A percentile compares a stretch with the other conserved stretches of the same genome.
Evolutionary conservation across 768 basidiomycete species (phyloP).

Genomic region (Podaxis pistillaris): DNA sequence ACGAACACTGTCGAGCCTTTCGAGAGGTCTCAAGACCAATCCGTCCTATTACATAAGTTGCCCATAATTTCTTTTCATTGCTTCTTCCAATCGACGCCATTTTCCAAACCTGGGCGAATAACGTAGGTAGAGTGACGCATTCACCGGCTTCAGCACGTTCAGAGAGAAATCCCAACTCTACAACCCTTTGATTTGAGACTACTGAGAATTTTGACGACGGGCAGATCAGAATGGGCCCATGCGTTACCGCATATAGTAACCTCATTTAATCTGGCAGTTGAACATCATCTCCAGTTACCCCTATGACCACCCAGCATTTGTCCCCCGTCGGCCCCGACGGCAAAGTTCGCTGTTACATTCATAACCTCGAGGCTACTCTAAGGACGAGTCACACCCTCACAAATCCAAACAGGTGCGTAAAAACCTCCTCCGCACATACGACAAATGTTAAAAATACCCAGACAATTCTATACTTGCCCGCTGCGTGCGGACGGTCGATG

Average conservation of each 20-base stretch:
- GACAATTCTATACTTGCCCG: slow-evolving; percentile 37
- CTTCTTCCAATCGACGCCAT: too few relatives aligned
- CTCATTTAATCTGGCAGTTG: not conserved
- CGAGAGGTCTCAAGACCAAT: not conserved
- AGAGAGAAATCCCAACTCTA: not conserved
- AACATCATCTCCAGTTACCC: not conserved
- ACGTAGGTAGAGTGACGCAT: not conserved
- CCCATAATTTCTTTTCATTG: not conserved
- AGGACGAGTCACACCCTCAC: slow-evolving; percentile 26
- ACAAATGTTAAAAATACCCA: slow-evolving; percentile 7
- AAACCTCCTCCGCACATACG: not conserved
- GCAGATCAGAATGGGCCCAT: not conserved
- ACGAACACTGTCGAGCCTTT: not conserved
- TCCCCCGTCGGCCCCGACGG: slow-evolving; percentile 27
- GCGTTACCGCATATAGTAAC: not conserved
- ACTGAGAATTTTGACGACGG: too few relatives aligned
- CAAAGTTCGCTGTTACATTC: slow-evolving; percentile 30
- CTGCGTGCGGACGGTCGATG: slow-evolving; percentile 26
- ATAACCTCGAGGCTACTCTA: slow-evolving; percentile 4
- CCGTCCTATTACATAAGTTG: slow-evolving; percentile 15
- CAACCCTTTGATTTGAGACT: too few relatives aligned
- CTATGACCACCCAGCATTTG: slow-evolving; percentile 13
- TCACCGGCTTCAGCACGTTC: not conserved
- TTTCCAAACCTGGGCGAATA: not conserved
- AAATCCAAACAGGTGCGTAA: slow-evolving; percentile 35